These are phyloP conservation scores for Ilex paraguariensis DNA, from an alignment of 305 asterid genomes.

Conservation along the genomic window DNA sequence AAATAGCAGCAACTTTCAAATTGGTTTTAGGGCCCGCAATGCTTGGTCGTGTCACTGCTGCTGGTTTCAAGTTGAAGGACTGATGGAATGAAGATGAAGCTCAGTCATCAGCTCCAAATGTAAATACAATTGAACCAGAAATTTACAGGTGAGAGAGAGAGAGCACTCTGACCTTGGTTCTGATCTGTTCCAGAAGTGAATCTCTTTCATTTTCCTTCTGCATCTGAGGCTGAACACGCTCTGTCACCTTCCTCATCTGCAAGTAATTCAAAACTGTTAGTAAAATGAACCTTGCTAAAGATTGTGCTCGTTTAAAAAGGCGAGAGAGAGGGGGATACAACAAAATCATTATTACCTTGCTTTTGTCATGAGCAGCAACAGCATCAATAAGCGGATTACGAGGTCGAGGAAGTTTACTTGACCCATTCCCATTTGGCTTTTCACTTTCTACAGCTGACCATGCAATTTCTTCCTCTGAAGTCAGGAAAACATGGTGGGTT, in stretches of 20 bases:
- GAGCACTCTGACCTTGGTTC: slow-evolving; percentile 62
- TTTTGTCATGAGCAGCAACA: slow-evolving; percentile 71
- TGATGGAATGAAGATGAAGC: slow-evolving; percentile 25
- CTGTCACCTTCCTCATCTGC: slow-evolving; percentile 85
- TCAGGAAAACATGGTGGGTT: slow-evolving; percentile 24
- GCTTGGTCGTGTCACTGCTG: slow-evolving; percentile 63
- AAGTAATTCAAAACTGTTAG: slow-evolving; percentile 25
- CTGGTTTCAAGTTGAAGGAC: slow-evolving; percentile 95
- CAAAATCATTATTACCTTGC: slow-evolving; percentile 48
- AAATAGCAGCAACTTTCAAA: slow-evolving; percentile 76
- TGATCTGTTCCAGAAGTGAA: slow-evolving; percentile 77
- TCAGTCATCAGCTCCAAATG: slow-evolving; percentile 26
- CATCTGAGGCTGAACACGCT: slow-evolving; percentile 43
- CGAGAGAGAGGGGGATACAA: slow-evolving; percentile 15
- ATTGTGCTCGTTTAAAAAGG: neutral
- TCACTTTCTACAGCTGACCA: slow-evolving; percentile 48
- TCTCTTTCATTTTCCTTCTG: slow-evolving; percentile 66
- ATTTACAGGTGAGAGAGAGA: neutral
- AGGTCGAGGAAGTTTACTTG: slow-evolving; percentile 52
- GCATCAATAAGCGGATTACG: slow-evolving; percentile 70
- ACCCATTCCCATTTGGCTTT: slow-evolving; percentile 31
- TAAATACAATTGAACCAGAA: too few relatives aligned
- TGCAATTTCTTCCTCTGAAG: slow-evolving; percentile 29
- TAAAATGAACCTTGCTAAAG: slow-evolving; percentile 4
- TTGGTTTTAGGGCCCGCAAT: slow-evolving; percentile 73